Evolutionary conservation across 441 rosid species (phyloP).

Genomic region (Erodium trifolium): DNA sequence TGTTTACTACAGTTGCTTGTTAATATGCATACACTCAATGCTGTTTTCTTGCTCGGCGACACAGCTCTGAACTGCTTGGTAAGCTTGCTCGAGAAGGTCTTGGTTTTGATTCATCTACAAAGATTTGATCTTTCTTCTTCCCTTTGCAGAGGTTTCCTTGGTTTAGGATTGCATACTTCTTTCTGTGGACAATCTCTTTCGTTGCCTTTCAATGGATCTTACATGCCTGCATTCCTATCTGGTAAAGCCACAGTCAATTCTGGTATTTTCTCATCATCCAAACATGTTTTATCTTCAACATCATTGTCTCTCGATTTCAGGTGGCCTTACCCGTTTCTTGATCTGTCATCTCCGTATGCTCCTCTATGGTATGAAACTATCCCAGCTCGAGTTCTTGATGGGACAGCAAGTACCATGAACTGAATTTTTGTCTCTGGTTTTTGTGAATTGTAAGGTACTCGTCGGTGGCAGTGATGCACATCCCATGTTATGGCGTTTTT

Average conservation of each 20-base stretch:
- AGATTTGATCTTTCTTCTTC: not conserved
- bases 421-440: not conserved
- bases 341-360: conserved; percentile 25
- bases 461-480: conserved; percentile 74
- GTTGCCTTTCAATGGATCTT: conserved; percentile 84
- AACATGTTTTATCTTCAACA: not conserved
- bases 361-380: conserved; percentile 51
- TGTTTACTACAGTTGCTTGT: conserved; percentile 52
- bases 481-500: conserved; percentile 75
- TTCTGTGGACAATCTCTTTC: conserved; percentile 68
- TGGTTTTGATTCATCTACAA: no score
- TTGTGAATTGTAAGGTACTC: conserved; percentile 52
- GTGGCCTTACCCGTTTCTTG: conserved; percentile 96
- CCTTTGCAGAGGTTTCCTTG: conserved; percentile 66
- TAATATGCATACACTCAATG: conserved; percentile 81
- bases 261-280: not conserved
- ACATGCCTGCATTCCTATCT: conserved; percentile 51
- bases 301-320: not conserved
- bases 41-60: conserved; percentile 68
- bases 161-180: conserved; percentile 87
- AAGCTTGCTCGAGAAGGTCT: conserved; percentile 14
- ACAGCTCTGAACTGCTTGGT: conserved; percentile 79
- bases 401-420: not conserved
- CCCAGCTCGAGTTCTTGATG: not conserved
- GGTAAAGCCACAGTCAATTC: conserved; percentile 23